Base-by-base conservation (phyloP, 345 rosid genomes). In the Aquilaria sinensis region DNA sequence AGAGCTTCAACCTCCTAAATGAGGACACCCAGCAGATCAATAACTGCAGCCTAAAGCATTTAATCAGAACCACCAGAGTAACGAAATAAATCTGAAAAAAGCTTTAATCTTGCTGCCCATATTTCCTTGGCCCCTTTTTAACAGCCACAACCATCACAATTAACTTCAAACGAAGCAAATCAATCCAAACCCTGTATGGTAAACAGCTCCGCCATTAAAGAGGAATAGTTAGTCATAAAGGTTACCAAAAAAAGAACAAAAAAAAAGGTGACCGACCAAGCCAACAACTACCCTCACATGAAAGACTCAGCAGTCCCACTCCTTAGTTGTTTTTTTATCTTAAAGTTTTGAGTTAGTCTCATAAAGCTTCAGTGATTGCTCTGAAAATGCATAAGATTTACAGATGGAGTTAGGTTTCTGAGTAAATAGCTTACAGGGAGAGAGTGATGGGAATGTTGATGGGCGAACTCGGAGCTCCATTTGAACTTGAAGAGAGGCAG, bases 401-500 rank as follows among this genome's bases (percentile, higher is more conserved):
- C 23, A 23, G 23, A 23, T 23, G 23, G 62, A 57, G 16, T 29
- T 53, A 6, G 34, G 47, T 48, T 45, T 48, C 53, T 32, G 41
- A 41, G 29, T 37, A 37, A 37, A 50, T 30, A 57, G 50, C 82
- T 69, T 64, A 77, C 79, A 51, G 56, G 45, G 62, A 61, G 56
- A 50, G 47, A 67, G 56, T 58, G 81, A 69, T 34, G 70, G 51
- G 51, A 66, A 67, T 31, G 71, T 61, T 12, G 62, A 45, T 29
- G 75, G 34, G 47, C 58, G 76, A 56, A 72, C 23, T 6, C 72
- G 64, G 51, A 72, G 68, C 72, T 74, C 84, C 84, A 80, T 74
- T 45, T 31, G 33, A 50, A 41, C 60, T 31, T 31, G 12, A 46
- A 16, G 46, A n/a, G 31, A 37, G 34, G 56, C 2, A 13, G 14